Evolutionary conservation across 2,329 filamentous ascomycete species (phyloP).

Genomic region (Fusarium mundagurra): DNA sequence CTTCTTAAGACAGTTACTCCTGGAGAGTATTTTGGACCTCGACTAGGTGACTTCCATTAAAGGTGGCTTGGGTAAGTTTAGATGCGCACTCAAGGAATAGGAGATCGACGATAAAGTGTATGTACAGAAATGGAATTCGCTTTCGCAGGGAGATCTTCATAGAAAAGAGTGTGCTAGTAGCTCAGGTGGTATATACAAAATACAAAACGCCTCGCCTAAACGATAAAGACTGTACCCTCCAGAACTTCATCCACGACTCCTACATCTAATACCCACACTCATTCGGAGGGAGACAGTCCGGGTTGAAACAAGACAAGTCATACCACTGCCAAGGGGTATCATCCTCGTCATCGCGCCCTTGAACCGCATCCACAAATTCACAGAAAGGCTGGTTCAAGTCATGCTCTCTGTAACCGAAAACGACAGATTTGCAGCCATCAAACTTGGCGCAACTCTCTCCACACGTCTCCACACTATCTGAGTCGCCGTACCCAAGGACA

Average conservation of each 20-base stretch:
- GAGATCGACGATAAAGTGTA: background rate
- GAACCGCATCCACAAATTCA: slow-evolving; percentile 8
- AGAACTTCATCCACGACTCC: background rate
- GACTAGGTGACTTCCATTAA: slow-evolving; percentile 20
- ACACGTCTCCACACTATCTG: slow-evolving; percentile 24
- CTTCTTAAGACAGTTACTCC: slow-evolving; percentile 34
- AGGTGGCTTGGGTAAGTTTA: background rate
- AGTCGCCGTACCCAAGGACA: slow-evolving; percentile 19
- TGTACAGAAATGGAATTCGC: background rate
- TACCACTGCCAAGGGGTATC: slow-evolving; percentile 27
- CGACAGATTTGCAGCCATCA: slow-evolving; percentile 12
- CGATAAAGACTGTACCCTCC: background rate
- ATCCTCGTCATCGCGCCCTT: slow-evolving; percentile 12
- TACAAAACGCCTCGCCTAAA: slow-evolving; percentile 3
- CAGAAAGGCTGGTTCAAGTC: slow-evolving; percentile 30
- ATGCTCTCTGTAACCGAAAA: slow-evolving; percentile 22
- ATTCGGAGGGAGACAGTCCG: slow-evolving; percentile 17
- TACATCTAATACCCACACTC: slow-evolving; percentile 22
- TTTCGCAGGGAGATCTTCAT: too few relatives aligned
- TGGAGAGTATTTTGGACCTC: slow-evolving; percentile 48
- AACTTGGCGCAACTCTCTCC: slow-evolving; percentile 26
- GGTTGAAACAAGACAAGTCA: slow-evolving; percentile 28
- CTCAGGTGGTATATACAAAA: slow-evolving; percentile 9
- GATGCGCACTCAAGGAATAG: background rate
- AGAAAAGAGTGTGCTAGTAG: background rate